Evolutionary conservation across 1,284 basidiomycete genomes (phyloP).

Genomic region (Puccinia coronata): DNA sequence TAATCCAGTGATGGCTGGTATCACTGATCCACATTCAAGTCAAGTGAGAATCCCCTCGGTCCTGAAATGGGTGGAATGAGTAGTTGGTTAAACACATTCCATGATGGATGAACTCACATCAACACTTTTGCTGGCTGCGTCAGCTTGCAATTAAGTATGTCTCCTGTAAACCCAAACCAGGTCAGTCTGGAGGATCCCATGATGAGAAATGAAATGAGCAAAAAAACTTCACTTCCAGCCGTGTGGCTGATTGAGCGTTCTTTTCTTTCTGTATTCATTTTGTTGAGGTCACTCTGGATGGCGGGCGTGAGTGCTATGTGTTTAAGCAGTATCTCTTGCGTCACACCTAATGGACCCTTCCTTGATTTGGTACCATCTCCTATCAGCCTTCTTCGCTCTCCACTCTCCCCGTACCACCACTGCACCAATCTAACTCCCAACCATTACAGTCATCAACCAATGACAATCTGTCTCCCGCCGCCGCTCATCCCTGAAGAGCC

Average conservation of each 20-base stretch:
- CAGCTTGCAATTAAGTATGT: too few species aligned
- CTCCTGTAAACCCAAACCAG: conserved; percentile 48
- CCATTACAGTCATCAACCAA: conserved; percentile 57
- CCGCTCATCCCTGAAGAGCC: conserved; percentile 54
- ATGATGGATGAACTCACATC: too few species aligned
- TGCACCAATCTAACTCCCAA: conserved; percentile 51
- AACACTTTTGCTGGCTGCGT: too few species aligned
- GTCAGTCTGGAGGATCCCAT: not conserved
- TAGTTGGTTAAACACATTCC: too few species aligned
- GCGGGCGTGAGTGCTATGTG: conserved; percentile 94
- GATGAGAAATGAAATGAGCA: not conserved
- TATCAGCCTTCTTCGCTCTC: conserved; percentile 65
- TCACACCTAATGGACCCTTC: conserved; percentile 48
- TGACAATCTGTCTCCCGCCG: conserved; percentile 51
- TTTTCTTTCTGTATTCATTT: too few species aligned
- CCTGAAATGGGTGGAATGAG: too few species aligned
- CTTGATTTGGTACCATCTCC: conserved; percentile 65
- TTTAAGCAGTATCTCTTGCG: conserved; percentile 76
- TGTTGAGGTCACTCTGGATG: conserved; percentile 60
- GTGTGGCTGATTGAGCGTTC: too few species aligned
- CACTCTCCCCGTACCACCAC: conserved; percentile 51
- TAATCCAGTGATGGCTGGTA: too few species aligned
- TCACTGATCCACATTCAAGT: too few species aligned
- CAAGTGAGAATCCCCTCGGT: too few species aligned
- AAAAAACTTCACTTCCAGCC: too few species aligned